Conservation (phyloP, 306 rosid genomes). For the Hylodesmum podocarpum region DNA sequence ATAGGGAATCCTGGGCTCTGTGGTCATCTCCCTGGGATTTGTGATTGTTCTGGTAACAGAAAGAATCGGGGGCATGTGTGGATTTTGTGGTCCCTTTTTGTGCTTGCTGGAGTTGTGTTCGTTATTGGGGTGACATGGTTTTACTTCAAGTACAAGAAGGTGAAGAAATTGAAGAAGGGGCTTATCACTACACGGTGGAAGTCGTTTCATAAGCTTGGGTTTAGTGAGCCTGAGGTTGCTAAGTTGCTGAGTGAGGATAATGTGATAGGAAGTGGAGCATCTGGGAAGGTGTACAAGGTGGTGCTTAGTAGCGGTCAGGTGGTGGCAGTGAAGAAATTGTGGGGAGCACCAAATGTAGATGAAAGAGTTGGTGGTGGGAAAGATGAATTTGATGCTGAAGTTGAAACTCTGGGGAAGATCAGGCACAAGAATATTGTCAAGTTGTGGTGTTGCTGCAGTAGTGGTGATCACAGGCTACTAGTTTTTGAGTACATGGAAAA, state of each 20-base stretch:
- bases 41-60: constrained; percentile 26
- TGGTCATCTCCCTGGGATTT: constrained; percentile 39
- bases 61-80: constrained; percentile 32
- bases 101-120: constrained; percentile 52
- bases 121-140: constrained; percentile 55
- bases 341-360: constrained; percentile 38
- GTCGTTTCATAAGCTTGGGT: constrained; percentile 64
- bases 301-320: constrained; percentile 52
- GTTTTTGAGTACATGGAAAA: constrained; percentile 76
- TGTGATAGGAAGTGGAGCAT: constrained; percentile 68
- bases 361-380: constrained; percentile 25
- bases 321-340: constrained; percentile 72
- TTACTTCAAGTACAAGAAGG: constrained; percentile 43
- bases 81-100: constrained; percentile 52
- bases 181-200: constrained; percentile 49
- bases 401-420: constrained; percentile 67
- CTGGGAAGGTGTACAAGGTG: constrained; percentile 76
- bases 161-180: constrained; percentile 48
- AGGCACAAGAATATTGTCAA: constrained; percentile 73
- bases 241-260: constrained; percentile 56
- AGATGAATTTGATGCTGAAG: constrained; percentile 71
- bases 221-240: constrained; percentile 56
- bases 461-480: constrained; percentile 52
- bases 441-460: constrained; percentile 68
- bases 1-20: constrained; percentile 68